These are phyloP conservation scores for Leccinum insolens DNA, from an alignment of 1,284 basidiomycete genomes.

Conservation along the genomic window DNA sequence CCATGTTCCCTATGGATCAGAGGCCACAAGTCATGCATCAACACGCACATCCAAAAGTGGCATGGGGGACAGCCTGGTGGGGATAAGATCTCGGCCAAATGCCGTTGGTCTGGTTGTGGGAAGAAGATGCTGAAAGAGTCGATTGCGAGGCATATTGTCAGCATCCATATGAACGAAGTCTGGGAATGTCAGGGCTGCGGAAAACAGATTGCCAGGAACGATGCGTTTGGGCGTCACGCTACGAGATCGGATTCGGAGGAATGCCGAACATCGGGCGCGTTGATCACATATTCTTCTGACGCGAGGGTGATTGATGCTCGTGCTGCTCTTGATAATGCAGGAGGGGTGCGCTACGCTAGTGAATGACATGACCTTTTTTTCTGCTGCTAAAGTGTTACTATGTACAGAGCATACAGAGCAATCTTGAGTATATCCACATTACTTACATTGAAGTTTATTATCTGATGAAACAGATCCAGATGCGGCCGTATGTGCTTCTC, in stretches of 20 bases:
- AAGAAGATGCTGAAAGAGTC: conserved; percentile 24
- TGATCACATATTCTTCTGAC: conserved; percentile 14
- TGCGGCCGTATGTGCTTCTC: not conserved
- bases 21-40: conserved; percentile 22
- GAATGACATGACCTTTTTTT: not conserved
- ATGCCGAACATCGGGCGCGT: conserved; percentile 14
- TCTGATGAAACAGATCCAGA: not conserved
- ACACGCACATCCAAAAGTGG: conserved; percentile 22
- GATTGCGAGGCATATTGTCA: conserved; percentile 19
- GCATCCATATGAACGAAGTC: conserved; percentile 17
- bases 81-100: conserved; percentile 16
- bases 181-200: conserved; percentile 20
- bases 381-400: not conserved
- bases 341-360: not conserved
- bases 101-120: conserved; percentile 18
- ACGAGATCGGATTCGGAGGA: not conserved
- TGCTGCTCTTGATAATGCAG: conserved; percentile 12
- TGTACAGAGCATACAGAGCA: too few relatives aligned
- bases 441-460: not conserved
- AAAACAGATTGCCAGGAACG: conserved; percentile 8
- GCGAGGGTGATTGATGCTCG: conserved; percentile 7
- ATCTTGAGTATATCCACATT: not conserved
- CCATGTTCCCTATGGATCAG: conserved; percentile 22
- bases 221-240: conserved; percentile 14
- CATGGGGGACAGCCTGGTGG: conserved; percentile 16